Evolutionary conservation across 2,329 filamentous ascomycete genomes (phyloP), one percentile per base, ranked within the genome.

Genomic region (Cyanodermella asteris): DNA sequence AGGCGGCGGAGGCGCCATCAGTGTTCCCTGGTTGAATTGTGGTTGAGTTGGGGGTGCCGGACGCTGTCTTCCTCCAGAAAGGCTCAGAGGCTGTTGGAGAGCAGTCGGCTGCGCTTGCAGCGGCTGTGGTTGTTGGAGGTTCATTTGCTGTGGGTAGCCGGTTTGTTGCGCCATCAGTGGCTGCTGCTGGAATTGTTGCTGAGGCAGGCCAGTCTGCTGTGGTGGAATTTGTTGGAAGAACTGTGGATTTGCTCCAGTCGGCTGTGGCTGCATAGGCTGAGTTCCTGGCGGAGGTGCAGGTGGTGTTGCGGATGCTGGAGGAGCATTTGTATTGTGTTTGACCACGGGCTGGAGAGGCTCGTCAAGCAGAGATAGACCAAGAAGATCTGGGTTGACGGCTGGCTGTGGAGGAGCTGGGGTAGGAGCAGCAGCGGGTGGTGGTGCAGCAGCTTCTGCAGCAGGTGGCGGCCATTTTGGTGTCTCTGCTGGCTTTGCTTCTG

Each of bases 1-100:
- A 26, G 70, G 64, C 7, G 81, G 80, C 11, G 76, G 80, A 6
- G 81, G 80, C 24, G 72, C 64, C 32, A 82, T 64, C 18, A 91
- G 56, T 11, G 67, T 65, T 19, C 64, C 56, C 24, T 56, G 59
- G 29, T 65, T n/a, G n/a, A n/a, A n/a, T n/a, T n/a, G n/a, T n/a
- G n/a, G 61, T 32, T 61, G 53, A 22, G 53, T 55, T 31, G 72
- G 68, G 23, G 78, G 75, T 18, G 72, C 62, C 30, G 80, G 81
- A 33, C 80, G 59, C 44, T 78, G 72, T 35, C 78, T 48, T 22
- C 61, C 51, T 20, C 30, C 9, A 13, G 30, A 34, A 13, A 33
- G 18, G 19, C 34, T 50, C 38, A 34, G 50, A 30, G 53, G 43
- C 36, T 51, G 39, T 27, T 40, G 38, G 21, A 36, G 37, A 19